phyloP scores from a whole-genome alignment of 768 basidiomycete genomes.

The Boletus tomentosulus region DNA sequence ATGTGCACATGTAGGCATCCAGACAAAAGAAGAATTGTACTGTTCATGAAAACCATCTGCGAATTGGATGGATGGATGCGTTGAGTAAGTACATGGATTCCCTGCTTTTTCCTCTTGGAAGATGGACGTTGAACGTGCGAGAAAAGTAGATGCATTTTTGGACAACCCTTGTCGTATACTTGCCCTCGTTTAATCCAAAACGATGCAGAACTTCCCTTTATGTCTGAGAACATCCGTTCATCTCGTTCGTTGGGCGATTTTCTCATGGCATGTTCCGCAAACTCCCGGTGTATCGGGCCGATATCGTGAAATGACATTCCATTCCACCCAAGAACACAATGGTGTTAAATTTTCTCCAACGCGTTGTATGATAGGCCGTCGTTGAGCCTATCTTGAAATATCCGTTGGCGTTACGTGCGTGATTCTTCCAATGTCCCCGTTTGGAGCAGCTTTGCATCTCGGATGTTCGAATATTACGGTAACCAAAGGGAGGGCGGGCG shows the following conservation, averaged over 20 bases:
- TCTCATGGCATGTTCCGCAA: neutral
- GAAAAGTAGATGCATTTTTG: constrained; percentile 25
- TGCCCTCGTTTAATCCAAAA: constrained; percentile 19
- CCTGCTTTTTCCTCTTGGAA: neutral
- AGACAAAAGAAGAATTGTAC: constrained; percentile 64
- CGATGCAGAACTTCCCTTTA: neutral
- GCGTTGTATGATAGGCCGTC: neutral
- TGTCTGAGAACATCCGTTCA: neutral
- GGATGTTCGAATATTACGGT: neutral
- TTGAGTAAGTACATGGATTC: constrained; percentile 13
- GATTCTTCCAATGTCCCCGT: neutral
- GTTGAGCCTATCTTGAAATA: neutral
- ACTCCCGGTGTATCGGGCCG: neutral
- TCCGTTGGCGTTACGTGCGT: neutral
- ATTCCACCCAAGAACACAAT: neutral
- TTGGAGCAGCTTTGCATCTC: neutral
- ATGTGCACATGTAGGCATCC: constrained; percentile 40
- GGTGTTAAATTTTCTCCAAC: neutral
- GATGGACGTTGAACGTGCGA: constrained; percentile 2
- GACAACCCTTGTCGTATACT: constrained; percentile 17
- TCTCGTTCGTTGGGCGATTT: neutral
- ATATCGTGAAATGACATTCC: neutral
- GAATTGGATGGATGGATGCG: constrained; percentile 8
- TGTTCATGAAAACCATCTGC: constrained; percentile 31
- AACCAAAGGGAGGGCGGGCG: neutral